Percentiles rank a stretch among this genome's conserved stretches.
Evolutionary conservation across 805 yeast species (phyloP).

Genomic region (Kazachstania africana): DNA sequence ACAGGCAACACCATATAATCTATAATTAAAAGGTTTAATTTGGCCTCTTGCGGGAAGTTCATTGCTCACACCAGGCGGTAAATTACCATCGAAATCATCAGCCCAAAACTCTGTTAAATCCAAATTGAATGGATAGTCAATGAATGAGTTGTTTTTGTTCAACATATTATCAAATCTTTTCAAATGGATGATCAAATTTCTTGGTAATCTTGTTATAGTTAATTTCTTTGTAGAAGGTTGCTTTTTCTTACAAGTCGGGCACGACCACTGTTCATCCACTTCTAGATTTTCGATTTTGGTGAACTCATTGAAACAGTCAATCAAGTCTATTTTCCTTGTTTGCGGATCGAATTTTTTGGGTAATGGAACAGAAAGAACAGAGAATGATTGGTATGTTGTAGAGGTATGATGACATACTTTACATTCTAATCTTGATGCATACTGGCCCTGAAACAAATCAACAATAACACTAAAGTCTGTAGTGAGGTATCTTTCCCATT

Average conservation of each 20-base stretch:
- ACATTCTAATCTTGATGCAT: constrained; percentile 66
- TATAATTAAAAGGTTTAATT: constrained; percentile 66
- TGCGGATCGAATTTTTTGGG: constrained; percentile 27
- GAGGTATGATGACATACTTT: constrained; percentile 64
- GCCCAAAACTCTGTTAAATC: constrained; percentile 66
- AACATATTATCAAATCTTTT: constrained; percentile 56
- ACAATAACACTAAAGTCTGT: constrained; percentile 74
- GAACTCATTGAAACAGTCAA: constrained; percentile 69
- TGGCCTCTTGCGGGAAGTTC: constrained; percentile 62
- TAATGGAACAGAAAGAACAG: constrained; percentile 70
- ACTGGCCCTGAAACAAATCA: constrained; percentile 83
- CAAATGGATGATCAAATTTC: constrained; percentile 65
- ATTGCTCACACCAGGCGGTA: constrained; percentile 22
- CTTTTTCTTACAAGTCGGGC: constrained; percentile 61
- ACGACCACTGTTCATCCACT: constrained; percentile 75
- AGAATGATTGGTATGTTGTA: constrained; percentile 78
- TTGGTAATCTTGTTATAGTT: constrained; percentile 69
- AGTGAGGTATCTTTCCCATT: constrained; percentile 84
- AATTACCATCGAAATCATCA: constrained; percentile 23
- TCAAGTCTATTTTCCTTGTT: constrained; percentile 28
- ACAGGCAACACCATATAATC: constrained; percentile 68
- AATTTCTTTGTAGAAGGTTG: constrained; percentile 59
- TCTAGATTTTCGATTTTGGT: constrained; percentile 65
- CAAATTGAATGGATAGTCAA: constrained; percentile 55
- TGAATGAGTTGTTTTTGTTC: constrained; percentile 48